Conservation (phyloP, 495 filamentous ascomycete genomes). For the Penicillium arizonense region DNA sequence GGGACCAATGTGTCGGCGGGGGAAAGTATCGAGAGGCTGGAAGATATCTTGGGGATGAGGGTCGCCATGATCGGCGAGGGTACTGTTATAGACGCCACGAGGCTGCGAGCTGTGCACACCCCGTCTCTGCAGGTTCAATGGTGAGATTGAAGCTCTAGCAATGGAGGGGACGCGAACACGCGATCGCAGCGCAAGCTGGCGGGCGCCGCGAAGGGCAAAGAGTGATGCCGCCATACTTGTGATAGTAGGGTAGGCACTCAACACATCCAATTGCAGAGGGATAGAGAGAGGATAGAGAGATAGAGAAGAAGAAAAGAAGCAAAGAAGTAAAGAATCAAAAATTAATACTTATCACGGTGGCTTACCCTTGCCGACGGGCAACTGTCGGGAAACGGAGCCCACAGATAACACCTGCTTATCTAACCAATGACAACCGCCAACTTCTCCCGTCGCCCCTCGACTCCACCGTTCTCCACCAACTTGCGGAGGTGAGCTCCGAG, state of each 20-base stretch:
- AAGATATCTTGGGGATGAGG: conserved; percentile 43
- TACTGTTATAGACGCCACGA: conserved; percentile 42
- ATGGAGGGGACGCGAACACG: conserved; percentile 28
- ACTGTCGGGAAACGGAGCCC: neutral
- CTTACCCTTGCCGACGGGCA: too few relatives aligned
- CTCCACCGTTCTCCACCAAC: conserved; percentile 1
- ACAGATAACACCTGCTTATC: conserved; percentile 5
- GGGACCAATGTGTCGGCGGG: conserved; percentile 92
- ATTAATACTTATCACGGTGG: conserved; percentile 10
- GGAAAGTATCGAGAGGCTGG: conserved; percentile 65
- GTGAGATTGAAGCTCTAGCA: conserved; percentile 28
- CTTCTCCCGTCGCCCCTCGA: conserved; percentile 1
- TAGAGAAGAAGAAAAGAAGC: conserved; percentile 32
- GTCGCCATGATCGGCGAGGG: conserved; percentile 40
- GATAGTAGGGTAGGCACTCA: conserved; percentile 19
- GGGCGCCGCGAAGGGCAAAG: conserved; percentile 42
- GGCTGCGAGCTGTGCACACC: conserved; percentile 27
- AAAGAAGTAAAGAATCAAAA: conserved; percentile 10
- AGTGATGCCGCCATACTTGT: conserved; percentile 39
- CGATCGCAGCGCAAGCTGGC: conserved; percentile 41
- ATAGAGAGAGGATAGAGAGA: conserved; percentile 29
- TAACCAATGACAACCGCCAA: neutral
- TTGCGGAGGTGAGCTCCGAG: conserved; percentile 1
- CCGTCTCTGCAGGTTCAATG: conserved; percentile 27
- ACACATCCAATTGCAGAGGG: conserved; percentile 13